A percentile compares a stretch with the other conserved stretches of the same genome.
Evolutionary conservation across 371 early-diverging fungal species (phyloP).

Genomic region (Circinella minor): DNA sequence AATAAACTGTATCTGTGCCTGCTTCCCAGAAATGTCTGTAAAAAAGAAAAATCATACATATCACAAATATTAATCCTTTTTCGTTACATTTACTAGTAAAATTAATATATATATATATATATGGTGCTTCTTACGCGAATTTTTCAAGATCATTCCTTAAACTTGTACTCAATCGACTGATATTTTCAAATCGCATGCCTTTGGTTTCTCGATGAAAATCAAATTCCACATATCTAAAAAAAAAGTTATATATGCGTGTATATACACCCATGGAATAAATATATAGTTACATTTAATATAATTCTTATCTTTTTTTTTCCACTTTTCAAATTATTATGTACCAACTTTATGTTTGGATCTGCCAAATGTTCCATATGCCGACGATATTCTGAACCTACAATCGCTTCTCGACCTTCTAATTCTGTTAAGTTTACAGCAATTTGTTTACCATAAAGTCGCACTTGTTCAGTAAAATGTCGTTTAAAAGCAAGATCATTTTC

Average conservation of each 20-base stretch:
- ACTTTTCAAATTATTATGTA: neutral
- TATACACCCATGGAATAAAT: no score
- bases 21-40: slow-evolving; percentile 53
- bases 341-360: slow-evolving; percentile 50
- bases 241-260: no score
- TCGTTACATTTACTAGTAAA: neutral
- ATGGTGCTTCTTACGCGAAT: slow-evolving; percentile 38
- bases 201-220: slow-evolving; percentile 86
- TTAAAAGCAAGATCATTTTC: slow-evolving; percentile 55
- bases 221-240: slow-evolving; percentile 82
- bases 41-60: no score
- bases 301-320: neutral
- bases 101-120: neutral
- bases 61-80: neutral
- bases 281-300: no score
- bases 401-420: slow-evolving; percentile 55
- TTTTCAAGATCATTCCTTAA: slow-evolving; percentile 46
- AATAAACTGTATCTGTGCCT: slow-evolving; percentile 28
- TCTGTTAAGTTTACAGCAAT: slow-evolving; percentile 85
- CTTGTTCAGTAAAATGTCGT: slow-evolving; percentile 75
- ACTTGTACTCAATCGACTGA: slow-evolving; percentile 48
- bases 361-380: slow-evolving; percentile 45
- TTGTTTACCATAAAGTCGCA: slow-evolving; percentile 72
- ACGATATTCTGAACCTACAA: slow-evolving; percentile 55
- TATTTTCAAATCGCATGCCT: slow-evolving; percentile 61